Evolutionary conservation across 2,329 filamentous ascomycete genomes (phyloP).

Genomic region (Metarhizium guizhouense): DNA sequence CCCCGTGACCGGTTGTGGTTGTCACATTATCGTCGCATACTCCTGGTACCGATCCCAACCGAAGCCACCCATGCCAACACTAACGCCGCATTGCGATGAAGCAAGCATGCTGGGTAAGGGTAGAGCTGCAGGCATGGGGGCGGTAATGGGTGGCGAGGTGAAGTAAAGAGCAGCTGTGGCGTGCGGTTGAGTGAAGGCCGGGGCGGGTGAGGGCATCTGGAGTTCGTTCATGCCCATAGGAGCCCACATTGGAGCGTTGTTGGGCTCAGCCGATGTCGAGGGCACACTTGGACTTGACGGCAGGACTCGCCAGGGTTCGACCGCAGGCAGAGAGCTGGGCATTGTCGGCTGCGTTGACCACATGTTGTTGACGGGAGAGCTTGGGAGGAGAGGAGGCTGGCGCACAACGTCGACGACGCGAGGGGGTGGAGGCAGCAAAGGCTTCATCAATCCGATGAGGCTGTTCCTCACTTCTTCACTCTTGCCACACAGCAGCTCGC

Average conservation of each 20-base stretch:
- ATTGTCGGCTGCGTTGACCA: slow-evolving; percentile 69
- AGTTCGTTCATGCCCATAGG: slow-evolving; percentile 67
- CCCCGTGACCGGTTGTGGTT: slow-evolving; percentile 42
- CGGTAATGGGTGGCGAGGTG: slow-evolving; percentile 65
- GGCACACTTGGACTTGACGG: slow-evolving; percentile 80
- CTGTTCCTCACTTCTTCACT: slow-evolving; percentile 87
- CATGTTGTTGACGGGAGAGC: slow-evolving; percentile 67
- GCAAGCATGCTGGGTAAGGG: slow-evolving; percentile 81
- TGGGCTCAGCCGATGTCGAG: slow-evolving; percentile 59
- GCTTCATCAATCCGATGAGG: slow-evolving; percentile 77
- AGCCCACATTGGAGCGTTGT: slow-evolving; percentile 66
- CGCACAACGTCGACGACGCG: slow-evolving; percentile 84
- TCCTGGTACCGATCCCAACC: slow-evolving; percentile 83
- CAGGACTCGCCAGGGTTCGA: slow-evolving; percentile 85
- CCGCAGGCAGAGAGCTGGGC: slow-evolving; percentile 55
- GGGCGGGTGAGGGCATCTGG: slow-evolving; percentile 68
- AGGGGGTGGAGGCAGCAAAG: slow-evolving; percentile 77
- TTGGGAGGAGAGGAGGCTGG: slow-evolving; percentile 76
- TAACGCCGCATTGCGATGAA: slow-evolving; percentile 69
- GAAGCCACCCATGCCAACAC: slow-evolving; percentile 61
- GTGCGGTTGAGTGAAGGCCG: slow-evolving; percentile 66
- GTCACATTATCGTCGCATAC: slow-evolving; percentile 82
- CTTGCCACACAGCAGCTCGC: slow-evolving; percentile 84
- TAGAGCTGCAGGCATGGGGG: slow-evolving; percentile 60
- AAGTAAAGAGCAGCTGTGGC: slow-evolving; percentile 69